Conservation (phyloP, 352 stramenopile species). For the Achlya hypogyna region DNA sequence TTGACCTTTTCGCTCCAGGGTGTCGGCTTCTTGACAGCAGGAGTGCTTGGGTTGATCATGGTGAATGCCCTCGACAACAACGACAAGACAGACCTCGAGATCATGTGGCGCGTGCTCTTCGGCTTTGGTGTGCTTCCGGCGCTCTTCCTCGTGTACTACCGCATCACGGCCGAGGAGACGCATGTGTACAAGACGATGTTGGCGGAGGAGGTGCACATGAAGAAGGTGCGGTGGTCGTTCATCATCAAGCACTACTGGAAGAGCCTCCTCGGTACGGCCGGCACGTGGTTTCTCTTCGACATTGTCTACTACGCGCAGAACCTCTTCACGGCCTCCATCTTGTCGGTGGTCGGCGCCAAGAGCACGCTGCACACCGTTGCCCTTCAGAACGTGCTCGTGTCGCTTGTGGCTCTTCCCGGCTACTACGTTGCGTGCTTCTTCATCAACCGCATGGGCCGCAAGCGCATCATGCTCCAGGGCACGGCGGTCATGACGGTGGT, state of each 20-base stretch:
- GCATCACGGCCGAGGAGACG: conserved; percentile 24
- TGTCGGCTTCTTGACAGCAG: conserved; percentile 17
- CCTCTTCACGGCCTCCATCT: conserved; percentile 25
- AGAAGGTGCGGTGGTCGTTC: conserved; percentile 18
- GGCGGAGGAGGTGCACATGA: conserved; percentile 2
- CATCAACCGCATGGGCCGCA: conserved; percentile 29
- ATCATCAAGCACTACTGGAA: conserved; percentile 22
- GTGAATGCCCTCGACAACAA: conserved; percentile 11
- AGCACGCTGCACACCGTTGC: conserved; percentile 16
- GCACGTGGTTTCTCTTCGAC: conserved; percentile 35
- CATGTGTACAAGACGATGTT: conserved; percentile 21
- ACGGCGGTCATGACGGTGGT: conserved; percentile 23
- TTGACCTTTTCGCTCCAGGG: conserved; percentile 24
- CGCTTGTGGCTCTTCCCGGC: conserved; percentile 28
- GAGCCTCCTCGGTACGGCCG: conserved; percentile 26
- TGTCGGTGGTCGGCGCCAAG: conserved; percentile 19
- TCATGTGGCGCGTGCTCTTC: conserved; percentile 25
- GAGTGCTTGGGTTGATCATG: conserved; percentile 15
- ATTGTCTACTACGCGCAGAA: conserved; percentile 34
- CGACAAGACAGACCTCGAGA: conserved; percentile 14
- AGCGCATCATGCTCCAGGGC: conserved; percentile 26
- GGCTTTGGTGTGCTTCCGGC: conserved; percentile 22
- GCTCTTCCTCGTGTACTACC: conserved; percentile 21
- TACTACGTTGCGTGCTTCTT: conserved; percentile 33
- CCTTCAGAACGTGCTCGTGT: conserved; percentile 24